Base-by-base conservation (phyloP, 1,139 yeast species). In the Blastobotrys capitulatus region DNA sequence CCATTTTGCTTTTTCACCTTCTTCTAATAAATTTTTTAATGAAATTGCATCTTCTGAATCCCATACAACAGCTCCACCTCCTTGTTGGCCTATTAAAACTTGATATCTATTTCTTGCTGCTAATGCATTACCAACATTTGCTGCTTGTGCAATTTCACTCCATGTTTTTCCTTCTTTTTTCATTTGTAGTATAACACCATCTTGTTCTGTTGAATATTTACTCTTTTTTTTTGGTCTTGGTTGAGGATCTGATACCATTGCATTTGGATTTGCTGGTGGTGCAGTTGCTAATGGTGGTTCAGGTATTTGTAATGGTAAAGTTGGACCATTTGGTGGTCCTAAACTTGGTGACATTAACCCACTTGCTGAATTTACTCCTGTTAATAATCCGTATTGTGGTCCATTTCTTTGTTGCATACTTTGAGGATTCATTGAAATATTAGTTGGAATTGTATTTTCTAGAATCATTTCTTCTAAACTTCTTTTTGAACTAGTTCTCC, bases 11-110 rank as follows among this genome's bases (percentile, higher is more conserved):
- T 77, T 58, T 60, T 85, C 94, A 1, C 85, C 89, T 38, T 77
- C 80, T 61, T 85, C 92, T 13, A 84, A 66, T 16, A 82, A 58
- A 29, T 64, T 65, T 55, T 77, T 80, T 41, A 84, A 68, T 19
- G 72, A 71, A n/a, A 66, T 54, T 13, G 79, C 75, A 63, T 83
- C 89, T 19, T 78, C 79, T 1, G 71, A 60, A 20, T 77, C 79
- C 86, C 89, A 83, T 38, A 78, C 76, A 32, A 81, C 77, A 5
- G 82, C 75, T 22, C 86, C 85, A 47, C 86, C 84, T 3, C 94
- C 92, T 59, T 85, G 94, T 63, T 85, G 94, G 1, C 94, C 94
- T 52, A 85, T 84, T 48, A 85, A 74, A 6, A 85, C 94, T 62
- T 85, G 94, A 61, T 85, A 85, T 53, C 94, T 68, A 62, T 85